Evolutionary conservation across 208 protist genomes (phyloP).

Genomic region (Perkinsela sp.): DNA sequence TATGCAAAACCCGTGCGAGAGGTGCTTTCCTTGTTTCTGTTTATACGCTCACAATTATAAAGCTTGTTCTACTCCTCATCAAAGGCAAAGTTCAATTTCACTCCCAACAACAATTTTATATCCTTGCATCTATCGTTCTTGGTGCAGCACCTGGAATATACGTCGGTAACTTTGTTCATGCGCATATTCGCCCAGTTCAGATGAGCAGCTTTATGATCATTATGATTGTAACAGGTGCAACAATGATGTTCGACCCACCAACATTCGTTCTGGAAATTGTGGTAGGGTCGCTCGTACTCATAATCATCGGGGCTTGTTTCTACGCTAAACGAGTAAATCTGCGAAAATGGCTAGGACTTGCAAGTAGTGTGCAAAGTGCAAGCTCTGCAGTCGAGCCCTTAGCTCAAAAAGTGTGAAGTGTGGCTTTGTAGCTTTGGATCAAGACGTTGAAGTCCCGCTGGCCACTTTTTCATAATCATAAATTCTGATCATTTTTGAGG

Average conservation of each 20-base stretch:
- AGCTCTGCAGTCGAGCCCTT: too few relatives aligned
- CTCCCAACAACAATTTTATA: not conserved
- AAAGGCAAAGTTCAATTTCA: not conserved
- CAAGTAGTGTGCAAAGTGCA: too few relatives aligned
- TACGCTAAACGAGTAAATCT: not conserved
- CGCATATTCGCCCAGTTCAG: not conserved
- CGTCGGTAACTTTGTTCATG: not conserved
- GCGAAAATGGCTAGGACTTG: not conserved
- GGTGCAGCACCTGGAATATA: not conserved
- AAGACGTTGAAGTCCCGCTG: too few relatives aligned
- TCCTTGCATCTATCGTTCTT: not conserved
- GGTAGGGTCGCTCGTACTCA: not conserved
- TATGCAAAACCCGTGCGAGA: not conserved
- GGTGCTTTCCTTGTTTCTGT: not conserved
- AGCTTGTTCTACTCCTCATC: not conserved
- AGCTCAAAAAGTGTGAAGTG: too few relatives aligned
- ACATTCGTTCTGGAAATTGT: not conserved
- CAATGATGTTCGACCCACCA: slow-evolving; percentile 1
- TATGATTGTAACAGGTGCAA: not conserved
- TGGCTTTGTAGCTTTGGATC: too few relatives aligned
- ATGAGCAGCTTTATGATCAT: not conserved
- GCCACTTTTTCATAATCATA: too few relatives aligned
- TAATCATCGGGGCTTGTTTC: not conserved
- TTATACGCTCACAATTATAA: not conserved
- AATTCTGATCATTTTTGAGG: too few relatives aligned